Evolutionary conservation across 2,329 filamentous ascomycete species (phyloP).

Genomic region (Colletotrichum tanaceti): DNA sequence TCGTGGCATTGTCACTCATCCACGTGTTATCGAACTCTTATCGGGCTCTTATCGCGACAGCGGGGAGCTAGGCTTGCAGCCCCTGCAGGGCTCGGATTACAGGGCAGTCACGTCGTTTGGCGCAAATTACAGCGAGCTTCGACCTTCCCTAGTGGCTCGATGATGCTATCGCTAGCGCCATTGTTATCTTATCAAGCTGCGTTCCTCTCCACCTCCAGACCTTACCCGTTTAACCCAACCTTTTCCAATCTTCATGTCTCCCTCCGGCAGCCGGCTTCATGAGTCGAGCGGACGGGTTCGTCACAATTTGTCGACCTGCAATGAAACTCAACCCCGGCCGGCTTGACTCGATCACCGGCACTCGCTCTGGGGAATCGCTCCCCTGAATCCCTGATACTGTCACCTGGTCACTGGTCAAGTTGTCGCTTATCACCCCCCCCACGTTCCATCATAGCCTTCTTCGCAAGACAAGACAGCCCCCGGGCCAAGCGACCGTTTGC

Average conservation of each 20-base stretch:
- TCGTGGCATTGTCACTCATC: not conserved
- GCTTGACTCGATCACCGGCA: constrained; percentile 25
- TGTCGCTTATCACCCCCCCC: not conserved
- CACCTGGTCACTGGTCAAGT: too few relatives aligned
- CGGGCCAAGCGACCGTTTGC: not conserved
- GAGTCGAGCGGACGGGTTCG: not conserved
- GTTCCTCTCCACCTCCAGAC: too few relatives aligned
- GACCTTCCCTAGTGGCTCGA: not conserved
- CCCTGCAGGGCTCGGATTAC: not conserved
- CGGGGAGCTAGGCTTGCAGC: not conserved
- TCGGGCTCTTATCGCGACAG: not conserved
- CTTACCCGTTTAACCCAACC: too few relatives aligned
- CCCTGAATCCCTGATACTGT: not conserved
- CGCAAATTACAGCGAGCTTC: constrained; percentile 1
- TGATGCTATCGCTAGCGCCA: not conserved
- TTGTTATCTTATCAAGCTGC: not conserved
- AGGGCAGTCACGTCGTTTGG: not conserved
- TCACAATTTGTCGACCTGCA: not conserved
- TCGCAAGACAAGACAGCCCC: not conserved
- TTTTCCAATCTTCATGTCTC: not conserved
- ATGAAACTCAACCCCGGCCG: not conserved
- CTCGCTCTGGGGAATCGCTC: not conserved
- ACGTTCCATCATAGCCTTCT: not conserved
- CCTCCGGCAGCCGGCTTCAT: not conserved
- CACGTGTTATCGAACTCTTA: not conserved